A percentile compares a stretch with the other conserved stretches of the same genome.
Evolutionary conservation across 495 filamentous ascomycete species (phyloP).

Genomic region (Xylona heveae): DNA sequence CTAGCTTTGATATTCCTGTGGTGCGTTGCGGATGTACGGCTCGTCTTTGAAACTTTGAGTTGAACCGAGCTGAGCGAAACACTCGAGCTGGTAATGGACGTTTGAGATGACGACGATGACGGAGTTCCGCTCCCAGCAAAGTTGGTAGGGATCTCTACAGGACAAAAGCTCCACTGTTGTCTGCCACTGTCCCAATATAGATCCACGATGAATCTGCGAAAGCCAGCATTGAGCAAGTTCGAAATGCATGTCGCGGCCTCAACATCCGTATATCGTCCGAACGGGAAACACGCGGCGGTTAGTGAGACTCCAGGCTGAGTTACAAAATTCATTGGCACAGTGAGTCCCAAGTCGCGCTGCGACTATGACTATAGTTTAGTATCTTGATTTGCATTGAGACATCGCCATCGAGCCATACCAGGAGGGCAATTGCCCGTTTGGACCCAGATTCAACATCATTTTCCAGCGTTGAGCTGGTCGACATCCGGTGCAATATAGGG

Average conservation of each 20-base stretch:
- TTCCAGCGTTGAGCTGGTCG: too few species aligned
- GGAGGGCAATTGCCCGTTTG: too few species aligned
- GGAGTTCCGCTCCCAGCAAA: not conserved
- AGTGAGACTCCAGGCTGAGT: conserved; percentile 31
- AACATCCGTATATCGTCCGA: conserved; percentile 24
- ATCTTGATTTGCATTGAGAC: too few species aligned
- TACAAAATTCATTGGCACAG: conserved; percentile 40
- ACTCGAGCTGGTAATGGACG: not conserved
- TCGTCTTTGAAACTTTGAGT: conserved; percentile 2
- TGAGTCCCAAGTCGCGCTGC: conserved; percentile 35
- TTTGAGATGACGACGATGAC: not conserved
- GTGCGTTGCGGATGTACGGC: not conserved
- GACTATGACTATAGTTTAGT: too few species aligned
- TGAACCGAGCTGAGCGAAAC: not conserved
- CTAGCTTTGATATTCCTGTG: too few species aligned
- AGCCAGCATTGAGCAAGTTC: conserved; percentile 37
- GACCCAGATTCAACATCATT: too few species aligned
- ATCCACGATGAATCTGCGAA: conserved; percentile 35
- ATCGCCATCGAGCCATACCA: too few species aligned
- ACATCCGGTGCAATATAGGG: too few species aligned
- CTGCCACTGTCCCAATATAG: conserved; percentile 37
- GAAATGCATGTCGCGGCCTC: conserved; percentile 31
- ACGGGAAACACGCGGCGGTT: conserved; percentile 33
- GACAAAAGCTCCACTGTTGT: conserved; percentile 36
- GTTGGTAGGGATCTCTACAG: conserved; percentile 17